phyloP scores from a whole-genome alignment of 164 flowering plant genomes.

The Vitis amurensis region DNA sequence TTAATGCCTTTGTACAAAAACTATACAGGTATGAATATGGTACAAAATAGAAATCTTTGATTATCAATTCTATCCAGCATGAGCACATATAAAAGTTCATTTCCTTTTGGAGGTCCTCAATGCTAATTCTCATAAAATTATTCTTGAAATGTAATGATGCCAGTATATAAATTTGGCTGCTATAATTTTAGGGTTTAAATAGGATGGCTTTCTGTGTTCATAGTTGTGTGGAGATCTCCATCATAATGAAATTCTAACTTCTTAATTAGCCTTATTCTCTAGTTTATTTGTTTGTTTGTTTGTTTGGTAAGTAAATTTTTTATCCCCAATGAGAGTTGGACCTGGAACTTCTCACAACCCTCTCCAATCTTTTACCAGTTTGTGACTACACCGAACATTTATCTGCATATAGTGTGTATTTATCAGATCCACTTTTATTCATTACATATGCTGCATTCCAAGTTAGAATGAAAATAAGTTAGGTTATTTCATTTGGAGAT shows the following conservation, averaged over 20 bases:
- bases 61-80: neutral
- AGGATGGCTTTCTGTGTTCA: too few species aligned
- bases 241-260: neutral
- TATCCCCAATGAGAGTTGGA: too few species aligned
- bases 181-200: neutral
- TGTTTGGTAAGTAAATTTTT: too few species aligned
- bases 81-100: neutral
- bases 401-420: neutral
- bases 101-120: neutral
- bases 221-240: neutral
- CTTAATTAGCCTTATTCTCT: neutral
- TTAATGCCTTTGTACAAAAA: constrained; percentile 34
- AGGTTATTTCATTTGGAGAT: too few species aligned
- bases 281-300: too few species aligned
- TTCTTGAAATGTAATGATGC: too few species aligned
- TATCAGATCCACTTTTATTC: neutral
- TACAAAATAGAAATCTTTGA: neutral
- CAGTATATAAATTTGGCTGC: neutral
- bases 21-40: constrained; percentile 40
- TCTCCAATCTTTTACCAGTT: neutral
- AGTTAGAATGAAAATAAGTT: too few species aligned
- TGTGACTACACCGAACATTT: neutral
- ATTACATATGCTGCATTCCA: neutral
- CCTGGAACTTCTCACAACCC: too few species aligned
- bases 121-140: neutral